Percentiles rank a stretch among this genome's conserved stretches.
These are phyloP conservation scores for Scopulariopsis brevicaulis DNA, from an alignment of 2,329 filamentous ascomycete species.

Conservation along the genomic window DNA sequence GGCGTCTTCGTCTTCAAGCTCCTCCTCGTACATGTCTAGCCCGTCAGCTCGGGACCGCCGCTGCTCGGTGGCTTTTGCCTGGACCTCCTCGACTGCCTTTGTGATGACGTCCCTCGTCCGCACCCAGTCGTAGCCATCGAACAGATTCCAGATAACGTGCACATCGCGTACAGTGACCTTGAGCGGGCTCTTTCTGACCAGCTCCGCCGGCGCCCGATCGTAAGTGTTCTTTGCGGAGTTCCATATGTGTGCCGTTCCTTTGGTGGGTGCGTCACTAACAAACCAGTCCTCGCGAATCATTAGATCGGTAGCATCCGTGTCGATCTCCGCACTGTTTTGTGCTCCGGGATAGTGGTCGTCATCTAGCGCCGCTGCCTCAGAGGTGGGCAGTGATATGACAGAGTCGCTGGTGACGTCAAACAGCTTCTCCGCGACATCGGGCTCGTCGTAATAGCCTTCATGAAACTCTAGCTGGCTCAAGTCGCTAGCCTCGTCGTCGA, in stretches of 20 bases:
- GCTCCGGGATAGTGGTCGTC: constrained; percentile 14
- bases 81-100: constrained; percentile 79
- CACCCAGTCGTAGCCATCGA: constrained; percentile 96
- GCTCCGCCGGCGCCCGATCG: constrained; percentile 48
- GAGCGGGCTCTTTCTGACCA: constrained; percentile 58
- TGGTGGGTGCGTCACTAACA: constrained; percentile 21
- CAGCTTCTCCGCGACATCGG: constrained; percentile 29
- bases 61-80: constrained; percentile 66
- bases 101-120: constrained; percentile 76
- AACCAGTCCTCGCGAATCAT: constrained; percentile 74
- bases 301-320: constrained; percentile 48
- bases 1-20: constrained; percentile 69
- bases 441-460: constrained; percentile 36
- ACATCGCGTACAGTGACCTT: constrained; percentile 73
- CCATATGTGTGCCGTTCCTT: constrained; percentile 64
- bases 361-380: constrained; percentile 17
- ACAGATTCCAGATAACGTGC: constrained; percentile 94
- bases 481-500: constrained; percentile 15
- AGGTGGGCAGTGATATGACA: constrained; percentile 2
- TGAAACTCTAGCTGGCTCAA: constrained; percentile 25
- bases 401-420: constrained; percentile 29
- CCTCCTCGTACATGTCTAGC: constrained; percentile 41
- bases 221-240: constrained; percentile 68
- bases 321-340: neutral
- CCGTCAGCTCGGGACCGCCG: constrained; percentile 49